Percentiles rank a stretch among this genome's conserved stretches.
Conservation (phyloP, 1,284 basidiomycete genomes). For the Porodaedalea pini region DNA sequence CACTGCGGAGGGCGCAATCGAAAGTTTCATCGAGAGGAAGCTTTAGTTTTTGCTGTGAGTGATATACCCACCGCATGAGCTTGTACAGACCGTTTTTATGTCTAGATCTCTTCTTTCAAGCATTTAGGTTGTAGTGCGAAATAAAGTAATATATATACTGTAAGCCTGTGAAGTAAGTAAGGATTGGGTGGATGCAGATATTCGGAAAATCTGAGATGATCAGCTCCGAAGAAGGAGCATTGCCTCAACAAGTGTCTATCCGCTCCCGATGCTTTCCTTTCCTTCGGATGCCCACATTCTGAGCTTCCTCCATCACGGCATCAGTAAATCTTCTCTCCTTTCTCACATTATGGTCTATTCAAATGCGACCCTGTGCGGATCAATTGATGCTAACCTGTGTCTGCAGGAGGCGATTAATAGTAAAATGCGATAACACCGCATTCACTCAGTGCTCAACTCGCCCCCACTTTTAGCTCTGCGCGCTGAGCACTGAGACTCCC, state of each 20-base stretch:
- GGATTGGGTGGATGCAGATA: neutral
- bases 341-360: no score
- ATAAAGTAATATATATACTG: neutral
- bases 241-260: neutral
- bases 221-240: neutral
- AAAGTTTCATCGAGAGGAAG: constrained; percentile 74
- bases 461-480: neutral
- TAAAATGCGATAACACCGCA: neutral
- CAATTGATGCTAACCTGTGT: neutral
- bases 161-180: neutral
- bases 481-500: neutral
- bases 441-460: neutral
- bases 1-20: constrained; percentile 66
- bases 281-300: neutral
- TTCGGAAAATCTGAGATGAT: neutral
- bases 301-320: neutral
- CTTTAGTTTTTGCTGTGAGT: constrained; percentile 35
- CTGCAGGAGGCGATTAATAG: neutral
- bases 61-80: no score
- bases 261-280: neutral
- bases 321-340: neutral
- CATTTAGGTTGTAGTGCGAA: no score
- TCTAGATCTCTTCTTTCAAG: neutral
- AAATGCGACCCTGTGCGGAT: neutral
- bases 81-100: no score